Evolutionary conservation across 768 basidiomycete genomes (phyloP), one percentile per base, ranked within the genome.

Genomic region (Grammothele lineata): DNA sequence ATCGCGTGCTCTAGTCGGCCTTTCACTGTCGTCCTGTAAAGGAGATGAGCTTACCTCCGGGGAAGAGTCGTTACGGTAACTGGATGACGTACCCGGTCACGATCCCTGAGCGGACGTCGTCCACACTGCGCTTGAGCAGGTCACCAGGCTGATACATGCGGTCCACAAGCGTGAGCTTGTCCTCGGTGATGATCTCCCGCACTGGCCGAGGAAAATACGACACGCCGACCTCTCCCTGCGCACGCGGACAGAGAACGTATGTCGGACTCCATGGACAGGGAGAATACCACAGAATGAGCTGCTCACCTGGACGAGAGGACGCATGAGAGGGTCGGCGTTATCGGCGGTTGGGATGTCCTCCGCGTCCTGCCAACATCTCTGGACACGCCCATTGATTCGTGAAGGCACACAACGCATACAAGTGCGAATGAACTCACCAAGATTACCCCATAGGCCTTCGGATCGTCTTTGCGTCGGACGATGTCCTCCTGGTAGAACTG

Each of bases 351-450:
- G 65, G 12, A 78, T 61, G 49, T 90, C 88, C 54, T 93, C 90
- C 9, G 83, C 81, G 62, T 92, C 89, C 52, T 89, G 85, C 92
- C 91, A 93, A 58, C 85, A 89, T 66, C 88, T 80, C 91, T 93
- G 61, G 8, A 30, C 27, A 7, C 27, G 8, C 8, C 27, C 27
- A 30, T 30, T 7, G 8, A 30, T 14, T n/a, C n/a, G n/a, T 30
- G 27, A 30, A 14, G 27, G 14, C 14, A 14, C 14, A 30, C 14
- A 30, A 30, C 27, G 27, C 27, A 7, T 30, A 14, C 27, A 30
- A 14, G 8, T 7, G 27, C 14, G 30, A 48, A 53, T 19, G 47
- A 40, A 56, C 71, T 50, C 62, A 88, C 89, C 66, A 90, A 63
- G 40, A 92, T 82, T 52, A 87, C 71, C 23, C 79, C 87, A 56